A percentile compares a stretch with the other conserved stretches of the same genome.
Conservation (phyloP, 768 basidiomycete genomes). For the Termitomyces sp. region DNA sequence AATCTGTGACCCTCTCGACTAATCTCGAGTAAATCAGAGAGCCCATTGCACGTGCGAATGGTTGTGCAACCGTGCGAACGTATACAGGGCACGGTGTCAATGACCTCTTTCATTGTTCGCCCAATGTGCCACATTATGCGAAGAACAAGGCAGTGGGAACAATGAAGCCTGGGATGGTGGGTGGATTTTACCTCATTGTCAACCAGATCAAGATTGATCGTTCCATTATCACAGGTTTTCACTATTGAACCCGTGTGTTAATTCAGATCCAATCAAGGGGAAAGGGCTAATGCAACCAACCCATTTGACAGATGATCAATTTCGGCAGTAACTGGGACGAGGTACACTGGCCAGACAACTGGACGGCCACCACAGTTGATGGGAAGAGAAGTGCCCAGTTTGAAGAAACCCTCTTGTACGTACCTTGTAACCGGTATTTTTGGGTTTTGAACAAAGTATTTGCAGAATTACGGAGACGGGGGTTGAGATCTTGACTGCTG, state of each 20-base stretch:
- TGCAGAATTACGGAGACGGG: constrained; percentile 86
- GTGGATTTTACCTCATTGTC: constrained; percentile 17
- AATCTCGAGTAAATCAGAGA: constrained; percentile 43
- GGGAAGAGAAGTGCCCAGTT: constrained; percentile 93
- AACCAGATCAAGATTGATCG: neutral
- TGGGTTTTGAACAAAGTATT: neutral
- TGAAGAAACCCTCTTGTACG: constrained; percentile 93
- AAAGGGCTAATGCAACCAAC: neutral
- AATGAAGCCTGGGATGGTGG: constrained; percentile 92
- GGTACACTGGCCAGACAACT: constrained; percentile 89
- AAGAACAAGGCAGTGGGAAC: constrained; percentile 90
- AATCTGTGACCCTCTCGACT: neutral
- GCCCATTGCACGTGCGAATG: constrained; percentile 74
- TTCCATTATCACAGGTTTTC: constrained; percentile 37
- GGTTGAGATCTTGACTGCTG: constrained; percentile 77
- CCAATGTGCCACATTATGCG: constrained; percentile 92
- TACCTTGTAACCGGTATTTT: constrained; percentile 11
- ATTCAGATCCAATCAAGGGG: too few relatives aligned
- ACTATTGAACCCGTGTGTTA: constrained; percentile 72
- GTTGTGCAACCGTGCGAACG: constrained; percentile 86
- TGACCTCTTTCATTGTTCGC: constrained; percentile 75
- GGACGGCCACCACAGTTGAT: constrained; percentile 93
- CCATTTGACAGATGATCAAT: constrained; percentile 77
- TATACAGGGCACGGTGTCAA: constrained; percentile 93
- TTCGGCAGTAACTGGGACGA: constrained; percentile 71